phyloP scores from a whole-genome alignment of 164 flowering plant species.

The Umbilicus rupestris region DNA sequence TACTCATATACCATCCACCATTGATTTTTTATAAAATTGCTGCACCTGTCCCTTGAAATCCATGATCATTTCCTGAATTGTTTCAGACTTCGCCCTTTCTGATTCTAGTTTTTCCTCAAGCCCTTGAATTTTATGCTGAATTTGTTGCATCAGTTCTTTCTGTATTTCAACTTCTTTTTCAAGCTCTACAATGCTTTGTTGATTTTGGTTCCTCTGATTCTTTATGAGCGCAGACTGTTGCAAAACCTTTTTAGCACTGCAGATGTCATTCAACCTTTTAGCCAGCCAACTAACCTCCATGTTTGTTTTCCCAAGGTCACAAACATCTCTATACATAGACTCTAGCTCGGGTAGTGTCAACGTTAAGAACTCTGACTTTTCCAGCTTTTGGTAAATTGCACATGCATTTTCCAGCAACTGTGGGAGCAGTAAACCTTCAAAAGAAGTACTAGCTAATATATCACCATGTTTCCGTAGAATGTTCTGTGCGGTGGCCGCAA shows the following conservation, averaged over 20 bases:
- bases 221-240: background rate
- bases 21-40: background rate
- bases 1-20: background rate
- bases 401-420: constrained; percentile 2
- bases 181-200: constrained; percentile 1
- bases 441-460: constrained; percentile 6
- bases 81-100: background rate
- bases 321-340: background rate
- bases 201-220: background rate
- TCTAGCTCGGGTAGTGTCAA: background rate
- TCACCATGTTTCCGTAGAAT: constrained; percentile 16
- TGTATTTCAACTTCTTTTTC: background rate
- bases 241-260: constrained; percentile 1
- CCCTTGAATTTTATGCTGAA: background rate
- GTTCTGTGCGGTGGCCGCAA: background rate
- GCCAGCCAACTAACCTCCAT: constrained; percentile 12
- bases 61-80: too few species aligned
- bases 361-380: background rate
- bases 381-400: background rate
- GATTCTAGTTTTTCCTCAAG: background rate
- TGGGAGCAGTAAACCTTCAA: background rate
- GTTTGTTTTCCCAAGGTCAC: background rate
- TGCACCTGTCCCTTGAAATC: background rate
- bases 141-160: background rate
- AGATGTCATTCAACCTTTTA: constrained; percentile 9